These are phyloP conservation scores for Crepidotus variabilis DNA, from an alignment of 768 basidiomycete genomes.

Conservation along the genomic window DNA sequence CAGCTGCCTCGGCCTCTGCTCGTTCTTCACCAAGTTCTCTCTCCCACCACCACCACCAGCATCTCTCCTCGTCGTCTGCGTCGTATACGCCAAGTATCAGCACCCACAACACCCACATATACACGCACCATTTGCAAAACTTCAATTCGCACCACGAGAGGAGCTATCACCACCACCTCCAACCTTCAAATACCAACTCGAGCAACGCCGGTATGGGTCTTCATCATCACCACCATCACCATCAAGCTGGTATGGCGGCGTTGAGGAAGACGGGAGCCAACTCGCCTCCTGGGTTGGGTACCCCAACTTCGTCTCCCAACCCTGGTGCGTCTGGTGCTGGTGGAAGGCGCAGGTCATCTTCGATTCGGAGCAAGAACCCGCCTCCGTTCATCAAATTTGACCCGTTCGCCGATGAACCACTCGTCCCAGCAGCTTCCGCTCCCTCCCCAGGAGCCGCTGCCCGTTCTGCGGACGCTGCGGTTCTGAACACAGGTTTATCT, in stretches of 20 bases:
- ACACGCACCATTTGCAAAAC: slow-evolving; percentile 21
- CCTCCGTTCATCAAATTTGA: slow-evolving; percentile 27
- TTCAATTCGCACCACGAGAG: slow-evolving; percentile 10
- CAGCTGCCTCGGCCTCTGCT: slow-evolving; percentile 2
- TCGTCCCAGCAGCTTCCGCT: slow-evolving; percentile 3
- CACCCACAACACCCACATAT: slow-evolving; percentile 21
- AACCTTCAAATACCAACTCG: background rate
- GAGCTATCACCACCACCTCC: slow-evolving; percentile 7
- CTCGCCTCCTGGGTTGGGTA: background rate
- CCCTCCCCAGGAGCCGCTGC: background rate
- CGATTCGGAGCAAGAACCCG: slow-evolving; percentile 15
- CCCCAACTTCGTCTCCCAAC: slow-evolving; percentile 1
- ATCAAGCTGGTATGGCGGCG: slow-evolving; percentile 3
- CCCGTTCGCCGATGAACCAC: slow-evolving; percentile 31
- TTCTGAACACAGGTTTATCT: background rate
- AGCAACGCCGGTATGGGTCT: background rate
- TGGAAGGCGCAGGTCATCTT: slow-evolving; percentile 16
- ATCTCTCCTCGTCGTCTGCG: background rate
- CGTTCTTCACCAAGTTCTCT: slow-evolving; percentile 1
- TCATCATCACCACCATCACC: slow-evolving; percentile 4
- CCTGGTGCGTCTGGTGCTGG: slow-evolving; percentile 2
- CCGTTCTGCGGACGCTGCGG: background rate
- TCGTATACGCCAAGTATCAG: slow-evolving; percentile 16
- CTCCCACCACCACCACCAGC: slow-evolving; percentile 11
- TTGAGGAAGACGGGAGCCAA: slow-evolving; percentile 3